These are phyloP conservation scores for Fonsecaea multimorphosa DNA, from an alignment of 2,329 filamentous ascomycete species.

Conservation along the genomic window DNA sequence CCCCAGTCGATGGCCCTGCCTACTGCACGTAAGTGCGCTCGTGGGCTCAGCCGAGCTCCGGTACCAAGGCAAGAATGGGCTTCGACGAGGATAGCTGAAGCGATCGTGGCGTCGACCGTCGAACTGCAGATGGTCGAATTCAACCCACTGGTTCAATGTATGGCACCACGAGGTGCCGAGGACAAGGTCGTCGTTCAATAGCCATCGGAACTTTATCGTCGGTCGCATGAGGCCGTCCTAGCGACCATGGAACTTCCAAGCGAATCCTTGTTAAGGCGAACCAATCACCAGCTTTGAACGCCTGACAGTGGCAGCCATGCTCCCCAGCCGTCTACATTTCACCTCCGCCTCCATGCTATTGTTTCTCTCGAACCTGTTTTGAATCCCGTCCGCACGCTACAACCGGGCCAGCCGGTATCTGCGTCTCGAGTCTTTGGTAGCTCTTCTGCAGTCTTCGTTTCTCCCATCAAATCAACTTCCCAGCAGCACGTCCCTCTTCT, in stretches of 20 bases:
- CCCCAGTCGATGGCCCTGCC: not conserved
- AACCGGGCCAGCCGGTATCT: constrained; percentile 5
- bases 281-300: constrained; percentile 16
- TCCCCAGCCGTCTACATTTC: constrained; percentile 32
- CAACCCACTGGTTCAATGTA: not conserved
- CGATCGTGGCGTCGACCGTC: not conserved
- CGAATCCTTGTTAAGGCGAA: constrained; percentile 16
- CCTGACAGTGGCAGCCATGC: constrained; percentile 7
- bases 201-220: not conserved
- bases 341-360: constrained; percentile 4
- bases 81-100: not conserved
- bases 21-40: not conserved
- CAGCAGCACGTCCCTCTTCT: constrained; percentile 3
- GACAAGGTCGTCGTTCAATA: not conserved
- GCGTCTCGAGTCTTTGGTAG: not conserved
- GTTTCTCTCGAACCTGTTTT: constrained; percentile 13
- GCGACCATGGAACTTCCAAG: constrained; percentile 2
- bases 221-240: not conserved
- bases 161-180: not conserved
- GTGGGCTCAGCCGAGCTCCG: not conserved
- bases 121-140: not conserved
- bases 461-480: constrained; percentile 1
- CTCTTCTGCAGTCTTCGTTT: not conserved
- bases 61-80: not conserved
- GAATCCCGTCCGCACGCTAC: constrained; percentile 6